Conservation (phyloP, 2,329 filamentous ascomycete species). For the Blumeria hordei region DNA sequence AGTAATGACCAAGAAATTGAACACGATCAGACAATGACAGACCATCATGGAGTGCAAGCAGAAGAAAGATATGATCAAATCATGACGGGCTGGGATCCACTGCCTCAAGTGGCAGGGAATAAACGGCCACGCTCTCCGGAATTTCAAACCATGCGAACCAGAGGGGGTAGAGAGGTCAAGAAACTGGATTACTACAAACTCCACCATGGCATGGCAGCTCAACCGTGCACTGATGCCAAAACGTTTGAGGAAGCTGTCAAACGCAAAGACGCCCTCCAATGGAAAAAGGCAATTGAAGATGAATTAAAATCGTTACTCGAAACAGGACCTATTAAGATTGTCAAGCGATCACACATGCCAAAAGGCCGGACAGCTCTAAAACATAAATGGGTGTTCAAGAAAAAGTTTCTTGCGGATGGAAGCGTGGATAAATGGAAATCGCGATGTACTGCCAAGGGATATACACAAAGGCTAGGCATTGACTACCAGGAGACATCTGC, state of each 20-base stretch:
- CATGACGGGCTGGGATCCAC: not conserved
- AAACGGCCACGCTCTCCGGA: not conserved
- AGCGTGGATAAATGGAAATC: not conserved
- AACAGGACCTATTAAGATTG: not conserved
- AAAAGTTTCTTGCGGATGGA: not conserved
- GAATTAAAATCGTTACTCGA: not conserved
- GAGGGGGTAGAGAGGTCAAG: not conserved
- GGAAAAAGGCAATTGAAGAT: not conserved
- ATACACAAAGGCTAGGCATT: no score
- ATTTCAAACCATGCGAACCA: not conserved
- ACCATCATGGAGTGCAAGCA: no score
- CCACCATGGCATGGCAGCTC: not conserved
- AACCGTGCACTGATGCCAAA: not conserved
- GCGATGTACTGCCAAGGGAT: no score
- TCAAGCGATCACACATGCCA: not conserved
- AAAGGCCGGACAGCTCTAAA: conserved; percentile 1
- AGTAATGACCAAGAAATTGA: no score
- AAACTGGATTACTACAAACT: not conserved
- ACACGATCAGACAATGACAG: no score
- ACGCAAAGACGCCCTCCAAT: not conserved
- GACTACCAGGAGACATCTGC: no score
- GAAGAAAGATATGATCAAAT: conserved; percentile 1
- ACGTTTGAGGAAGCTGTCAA: not conserved
- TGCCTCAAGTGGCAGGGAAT: not conserved
- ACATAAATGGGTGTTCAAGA: conserved; percentile 1